Evolutionary conservation across 139 green algal species (phyloP).

Genomic region (Tetraselmis striata): DNA sequence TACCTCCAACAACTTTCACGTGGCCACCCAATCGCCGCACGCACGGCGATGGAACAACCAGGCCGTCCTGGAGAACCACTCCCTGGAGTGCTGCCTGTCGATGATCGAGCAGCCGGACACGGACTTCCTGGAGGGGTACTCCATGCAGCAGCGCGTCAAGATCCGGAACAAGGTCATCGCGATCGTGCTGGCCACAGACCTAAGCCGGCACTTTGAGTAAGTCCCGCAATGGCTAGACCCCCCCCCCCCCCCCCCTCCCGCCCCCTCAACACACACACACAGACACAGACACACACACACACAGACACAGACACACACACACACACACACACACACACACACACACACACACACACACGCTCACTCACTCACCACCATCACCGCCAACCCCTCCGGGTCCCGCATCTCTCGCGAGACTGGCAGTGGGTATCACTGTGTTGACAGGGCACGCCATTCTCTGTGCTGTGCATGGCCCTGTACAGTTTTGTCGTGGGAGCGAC

Average conservation of each 20-base stretch:
- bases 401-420: no score
- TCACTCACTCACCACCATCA: neutral
- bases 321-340: neutral
- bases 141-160: neutral
- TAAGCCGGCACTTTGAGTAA: neutral
- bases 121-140: neutral
- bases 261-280: neutral
- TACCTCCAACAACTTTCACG: neutral
- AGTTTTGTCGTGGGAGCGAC: no score
- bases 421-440: no score
- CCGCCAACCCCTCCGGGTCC: no score
- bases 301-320: neutral
- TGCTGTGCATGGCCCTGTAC: no score
- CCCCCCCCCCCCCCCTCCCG: neutral
- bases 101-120: neutral
- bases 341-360: neutral
- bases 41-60: constrained; percentile 1
- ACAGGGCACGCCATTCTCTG: no score
- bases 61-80: neutral
- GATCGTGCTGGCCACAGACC: neutral
- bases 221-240: no score
- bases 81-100: neutral
- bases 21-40: neutral
- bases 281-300: neutral
- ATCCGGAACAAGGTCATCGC: neutral